Percentiles rank a stretch among this genome's conserved stretches.
Conservation (phyloP, 2,329 filamentous ascomycete species). For the Cadophora luteo-olivacea region DNA sequence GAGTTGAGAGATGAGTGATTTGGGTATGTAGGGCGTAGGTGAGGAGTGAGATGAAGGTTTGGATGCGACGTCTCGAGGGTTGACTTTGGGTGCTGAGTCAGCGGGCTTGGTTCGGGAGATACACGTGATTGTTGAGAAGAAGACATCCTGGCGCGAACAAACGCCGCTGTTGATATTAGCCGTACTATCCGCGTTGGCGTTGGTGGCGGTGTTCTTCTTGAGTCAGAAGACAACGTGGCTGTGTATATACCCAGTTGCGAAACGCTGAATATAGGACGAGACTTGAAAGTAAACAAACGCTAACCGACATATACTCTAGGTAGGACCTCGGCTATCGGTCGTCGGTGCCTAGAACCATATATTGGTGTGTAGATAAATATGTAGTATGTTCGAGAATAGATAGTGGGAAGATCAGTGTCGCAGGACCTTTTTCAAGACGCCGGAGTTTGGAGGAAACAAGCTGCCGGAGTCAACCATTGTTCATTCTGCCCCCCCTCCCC, state of each 20-base stretch:
- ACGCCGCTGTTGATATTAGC: background rate
- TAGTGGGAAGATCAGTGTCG: too few species aligned
- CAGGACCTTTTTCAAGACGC: too few species aligned
- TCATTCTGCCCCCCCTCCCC: too few species aligned
- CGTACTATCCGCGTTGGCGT: too few species aligned
- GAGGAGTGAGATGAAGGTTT: background rate
- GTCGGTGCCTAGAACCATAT: background rate
- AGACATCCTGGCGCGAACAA: background rate
- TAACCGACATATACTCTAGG: background rate
- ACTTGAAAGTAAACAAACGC: background rate
- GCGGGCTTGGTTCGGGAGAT: conserved; percentile 13
- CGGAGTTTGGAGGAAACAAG: too few species aligned
- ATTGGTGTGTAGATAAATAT: background rate
- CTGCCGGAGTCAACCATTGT: too few species aligned
- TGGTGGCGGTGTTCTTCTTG: too few species aligned
- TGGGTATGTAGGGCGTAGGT: background rate
- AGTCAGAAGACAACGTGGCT: too few species aligned
- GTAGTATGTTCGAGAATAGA: too few species aligned
- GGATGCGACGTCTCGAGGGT: background rate
- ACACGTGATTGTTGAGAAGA: background rate
- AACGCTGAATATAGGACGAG: background rate
- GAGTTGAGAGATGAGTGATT: background rate
- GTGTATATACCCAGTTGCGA: too few species aligned
- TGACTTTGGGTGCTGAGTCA: background rate
- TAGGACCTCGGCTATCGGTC: background rate